Conservation (phyloP, 805 yeast species). For the Yarrowia alimentaria region DNA sequence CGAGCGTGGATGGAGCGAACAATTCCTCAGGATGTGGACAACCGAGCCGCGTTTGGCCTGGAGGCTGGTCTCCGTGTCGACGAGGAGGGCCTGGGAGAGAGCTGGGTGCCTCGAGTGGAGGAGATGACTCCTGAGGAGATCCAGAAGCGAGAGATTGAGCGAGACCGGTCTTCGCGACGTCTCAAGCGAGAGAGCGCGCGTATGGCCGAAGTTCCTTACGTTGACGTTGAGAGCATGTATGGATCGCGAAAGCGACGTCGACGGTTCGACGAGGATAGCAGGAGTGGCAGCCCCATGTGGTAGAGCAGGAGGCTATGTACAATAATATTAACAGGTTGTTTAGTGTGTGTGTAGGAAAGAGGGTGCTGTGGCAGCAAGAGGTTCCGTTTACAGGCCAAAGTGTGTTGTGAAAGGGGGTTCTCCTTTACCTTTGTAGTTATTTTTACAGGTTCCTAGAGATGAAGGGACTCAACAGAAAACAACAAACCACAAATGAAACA, state of each 20-base stretch:
- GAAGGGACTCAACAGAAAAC: too few relatives aligned
- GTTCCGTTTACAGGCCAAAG: too few relatives aligned
- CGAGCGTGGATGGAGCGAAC: slow-evolving; percentile 77
- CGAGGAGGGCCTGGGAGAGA: slow-evolving; percentile 70
- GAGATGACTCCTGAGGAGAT: slow-evolving; percentile 86
- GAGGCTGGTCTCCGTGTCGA: slow-evolving; percentile 70
- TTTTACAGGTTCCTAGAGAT: too few relatives aligned
- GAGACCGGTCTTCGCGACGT: slow-evolving; percentile 87
- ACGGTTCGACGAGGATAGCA: slow-evolving; percentile 32
- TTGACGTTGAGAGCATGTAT: slow-evolving; percentile 42
- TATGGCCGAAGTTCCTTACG: slow-evolving; percentile 51
- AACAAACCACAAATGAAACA: too few relatives aligned
- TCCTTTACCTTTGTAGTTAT: too few relatives aligned
- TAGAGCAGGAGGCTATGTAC: slow-evolving; percentile 15
- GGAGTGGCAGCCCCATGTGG: slow-evolving; percentile 29
- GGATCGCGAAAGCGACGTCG: slow-evolving; percentile 39
- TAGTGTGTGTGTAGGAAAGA: neutral
- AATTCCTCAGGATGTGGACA: slow-evolving; percentile 50
- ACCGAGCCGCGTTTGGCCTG: slow-evolving; percentile 60
- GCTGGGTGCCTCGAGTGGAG: slow-evolving; percentile 88
- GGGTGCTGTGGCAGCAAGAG: neutral
- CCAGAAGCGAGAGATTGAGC: slow-evolving; percentile 90
- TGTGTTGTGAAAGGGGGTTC: too few relatives aligned
- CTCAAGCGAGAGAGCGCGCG: slow-evolving; percentile 87
- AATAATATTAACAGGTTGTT: slow-evolving; percentile 10